Percentiles rank a stretch among this genome's conserved stretches.
Conservation (phyloP, 257 asterid genomes). For the Primulina tabacum region DNA sequence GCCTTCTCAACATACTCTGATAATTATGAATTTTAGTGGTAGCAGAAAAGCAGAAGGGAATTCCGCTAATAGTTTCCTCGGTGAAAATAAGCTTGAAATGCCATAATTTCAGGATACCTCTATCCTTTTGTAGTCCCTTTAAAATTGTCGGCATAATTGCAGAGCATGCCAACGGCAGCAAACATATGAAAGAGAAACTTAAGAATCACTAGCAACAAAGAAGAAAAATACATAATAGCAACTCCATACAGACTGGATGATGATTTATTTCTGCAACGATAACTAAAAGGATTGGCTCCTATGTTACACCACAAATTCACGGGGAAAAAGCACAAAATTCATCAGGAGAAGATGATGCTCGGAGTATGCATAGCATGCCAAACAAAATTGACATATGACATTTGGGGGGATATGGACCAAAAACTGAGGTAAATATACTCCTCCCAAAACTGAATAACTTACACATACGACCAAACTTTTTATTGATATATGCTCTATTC, state of each 20-base stretch:
- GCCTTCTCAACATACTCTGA: constrained; percentile 1
- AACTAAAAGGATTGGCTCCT: not conserved
- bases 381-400: too few relatives aligned
- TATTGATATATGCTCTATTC: too few relatives aligned
- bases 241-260: not conserved
- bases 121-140: not conserved
- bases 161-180: not conserved
- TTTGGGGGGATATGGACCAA: too few relatives aligned
- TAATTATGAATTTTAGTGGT: not conserved
- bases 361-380: not conserved
- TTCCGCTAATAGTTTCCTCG: not conserved
- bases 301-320: constrained; percentile 5
- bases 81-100: not conserved
- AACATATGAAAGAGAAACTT: not conserved
- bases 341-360: not conserved
- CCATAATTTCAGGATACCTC: too few relatives aligned
- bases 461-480: too few relatives aligned
- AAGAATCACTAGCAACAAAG: constrained; percentile 5
- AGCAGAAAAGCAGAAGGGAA: not conserved
- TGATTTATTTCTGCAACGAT: not conserved
- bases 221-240: not conserved
- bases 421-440: too few relatives aligned
- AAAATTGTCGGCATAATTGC: constrained; percentile 8
- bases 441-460: too few relatives aligned
- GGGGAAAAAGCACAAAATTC: not conserved